Percentiles rank a stretch among this genome's conserved stretches.
These are phyloP conservation scores for Kazachstania sp. DNA, from an alignment of 1,139 yeast genomes.

Conservation along the genomic window DNA sequence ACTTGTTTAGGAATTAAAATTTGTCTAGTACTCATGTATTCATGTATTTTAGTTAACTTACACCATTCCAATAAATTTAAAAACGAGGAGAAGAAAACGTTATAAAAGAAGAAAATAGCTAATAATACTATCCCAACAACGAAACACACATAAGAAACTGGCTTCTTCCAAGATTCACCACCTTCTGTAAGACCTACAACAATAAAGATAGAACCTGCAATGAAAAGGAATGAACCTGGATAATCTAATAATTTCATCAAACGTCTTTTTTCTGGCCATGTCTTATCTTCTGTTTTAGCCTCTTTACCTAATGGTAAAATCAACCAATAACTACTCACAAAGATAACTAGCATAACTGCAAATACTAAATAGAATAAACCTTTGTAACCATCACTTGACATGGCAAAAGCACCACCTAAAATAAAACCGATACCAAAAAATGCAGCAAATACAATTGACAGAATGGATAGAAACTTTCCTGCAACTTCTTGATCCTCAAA, in stretches of 20 bases:
- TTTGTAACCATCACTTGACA: conserved; percentile 3
- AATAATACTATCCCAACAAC: neutral
- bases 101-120: neutral
- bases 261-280: neutral
- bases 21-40: conserved; percentile 1
- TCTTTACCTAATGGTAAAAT: neutral
- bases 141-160: conserved; percentile 1
- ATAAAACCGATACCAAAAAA: conserved; percentile 2
- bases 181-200: conserved; percentile 4
- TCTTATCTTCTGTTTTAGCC: neutral
- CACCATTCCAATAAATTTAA: neutral
- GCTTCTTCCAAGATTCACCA: conserved; percentile 3
- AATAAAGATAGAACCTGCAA: conserved; percentile 2
- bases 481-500: neutral
- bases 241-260: neutral
- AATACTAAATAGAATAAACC: conserved; percentile 2
- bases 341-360: conserved; percentile 1
- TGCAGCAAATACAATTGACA: conserved; percentile 1
- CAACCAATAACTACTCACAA: neutral
- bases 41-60: neutral
- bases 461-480: neutral
- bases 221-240: conserved; percentile 2
- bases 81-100: neutral
- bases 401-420: conserved; percentile 3
- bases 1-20: conserved; percentile 1